Evolutionary conservation across 345 rosid species (phyloP), one percentile per base, ranked within the genome.

Genomic region (Brassica cretica): DNA sequence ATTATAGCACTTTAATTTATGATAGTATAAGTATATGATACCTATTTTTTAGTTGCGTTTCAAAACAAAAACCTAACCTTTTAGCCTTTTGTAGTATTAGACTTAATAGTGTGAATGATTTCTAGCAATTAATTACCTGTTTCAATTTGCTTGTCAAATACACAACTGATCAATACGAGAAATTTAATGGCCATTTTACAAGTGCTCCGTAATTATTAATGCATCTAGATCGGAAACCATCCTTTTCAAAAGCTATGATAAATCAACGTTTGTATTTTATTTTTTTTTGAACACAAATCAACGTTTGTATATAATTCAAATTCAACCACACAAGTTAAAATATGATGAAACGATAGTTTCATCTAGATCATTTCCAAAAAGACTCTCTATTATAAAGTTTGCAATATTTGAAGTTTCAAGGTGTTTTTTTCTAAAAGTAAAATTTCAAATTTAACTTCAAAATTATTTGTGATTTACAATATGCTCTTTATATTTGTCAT

Each of bases 181-280:
- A 44, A 29, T 3, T 68, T 5, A 29, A 3, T 68, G 16, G 4
- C 16, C 30, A 21, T 44, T 59, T 25, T 68, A 37, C 19, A 67
- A 68, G 74, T 59, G 73, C 59, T 16, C 62, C 51, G 21, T 30
- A 64, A 53, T 69, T 30, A 49, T 39, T 27, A 59, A 24, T 53
- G 25, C 15, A 5, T 15, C 39, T 24, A 58, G 14, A 65, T 55
- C 18, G 10, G 65, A 64, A 65, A 59, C 51, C 62, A 59, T 76
- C 79, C 1, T 68, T 76, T 68, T 60, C 73, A 44, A 29, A 69
- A 41, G 30, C 21, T 56, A 56, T 58, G 14, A 66, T 24, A 4
- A 19, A 59, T 39, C 59, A 56, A 75, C 44, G 41, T 62, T 69
- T 35, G 8, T 35, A 35, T 35, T 7, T 35, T 32, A n/a, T 27